These are phyloP conservation scores for Blastobotrys capitulatus DNA, from an alignment of 1,139 yeast species.

Conservation along the genomic window DNA sequence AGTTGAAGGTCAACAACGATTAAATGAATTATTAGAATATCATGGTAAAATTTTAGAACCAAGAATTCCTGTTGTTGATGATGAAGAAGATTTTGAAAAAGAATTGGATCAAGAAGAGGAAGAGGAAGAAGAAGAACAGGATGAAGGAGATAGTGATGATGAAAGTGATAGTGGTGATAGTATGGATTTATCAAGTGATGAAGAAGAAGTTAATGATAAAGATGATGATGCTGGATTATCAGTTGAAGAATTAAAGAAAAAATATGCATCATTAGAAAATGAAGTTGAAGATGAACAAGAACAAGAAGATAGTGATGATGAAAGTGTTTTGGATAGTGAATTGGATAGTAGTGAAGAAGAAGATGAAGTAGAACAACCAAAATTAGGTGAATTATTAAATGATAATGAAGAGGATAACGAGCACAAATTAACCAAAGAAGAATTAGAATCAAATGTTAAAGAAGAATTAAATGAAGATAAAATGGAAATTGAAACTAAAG, in stretches of 20 bases:
- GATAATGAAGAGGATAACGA: slow-evolving; percentile 22
- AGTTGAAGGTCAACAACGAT: slow-evolving; percentile 80
- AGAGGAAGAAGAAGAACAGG: slow-evolving; percentile 23
- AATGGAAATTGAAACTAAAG: not conserved
- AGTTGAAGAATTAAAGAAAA: slow-evolving; percentile 58
- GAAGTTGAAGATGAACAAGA: slow-evolving; percentile 20
- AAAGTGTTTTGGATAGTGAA: slow-evolving; percentile 25
- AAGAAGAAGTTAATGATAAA: slow-evolving; percentile 26
- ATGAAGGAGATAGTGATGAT: slow-evolving; percentile 22
- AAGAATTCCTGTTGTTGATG: slow-evolving; percentile 48
- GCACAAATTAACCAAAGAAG: slow-evolving; percentile 15
- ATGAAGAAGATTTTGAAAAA: slow-evolving; percentile 24
- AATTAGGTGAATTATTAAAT: slow-evolving; percentile 22
- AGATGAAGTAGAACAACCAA: slow-evolving; percentile 17
- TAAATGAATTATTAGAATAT: slow-evolving; percentile 84
- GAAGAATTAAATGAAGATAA: not conserved
- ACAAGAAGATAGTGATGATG: slow-evolving; percentile 19
- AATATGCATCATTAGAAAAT: slow-evolving; percentile 51
- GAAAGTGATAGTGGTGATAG: slow-evolving; percentile 22
- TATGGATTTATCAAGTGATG: slow-evolving; percentile 25
- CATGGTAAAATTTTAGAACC: slow-evolving; percentile 88
- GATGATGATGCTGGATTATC: slow-evolving; percentile 51
- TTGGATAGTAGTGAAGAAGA: slow-evolving; percentile 26
- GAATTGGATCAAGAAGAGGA: slow-evolving; percentile 25
- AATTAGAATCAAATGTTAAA: not conserved